Percentiles rank a stretch among this genome's conserved stretches.
phyloP scores from a whole-genome alignment of 148 eudicot species.

The Silene uniflora region DNA sequence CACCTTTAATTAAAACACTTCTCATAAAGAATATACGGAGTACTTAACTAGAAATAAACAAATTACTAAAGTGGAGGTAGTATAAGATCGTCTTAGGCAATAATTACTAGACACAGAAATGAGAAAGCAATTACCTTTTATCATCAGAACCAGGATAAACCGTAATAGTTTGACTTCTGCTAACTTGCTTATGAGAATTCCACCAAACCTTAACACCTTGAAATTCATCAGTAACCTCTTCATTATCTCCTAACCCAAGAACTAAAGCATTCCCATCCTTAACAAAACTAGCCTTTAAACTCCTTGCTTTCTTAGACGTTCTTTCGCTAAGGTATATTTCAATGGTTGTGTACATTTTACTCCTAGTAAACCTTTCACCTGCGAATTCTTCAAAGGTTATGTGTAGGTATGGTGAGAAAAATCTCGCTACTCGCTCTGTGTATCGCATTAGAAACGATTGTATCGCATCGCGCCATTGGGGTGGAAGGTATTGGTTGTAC shows the following conservation, averaged over 20 bases:
- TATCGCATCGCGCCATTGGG: neutral
- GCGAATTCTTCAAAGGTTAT: neutral
- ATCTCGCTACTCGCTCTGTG: neutral
- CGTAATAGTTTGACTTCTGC: neutral
- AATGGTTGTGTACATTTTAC: neutral
- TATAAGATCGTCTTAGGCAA: too few relatives aligned
- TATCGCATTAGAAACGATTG: neutral
- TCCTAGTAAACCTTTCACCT: neutral
- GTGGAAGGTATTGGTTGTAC: neutral
- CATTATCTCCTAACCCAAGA: neutral
- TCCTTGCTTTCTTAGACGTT: neutral
- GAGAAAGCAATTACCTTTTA: neutral
- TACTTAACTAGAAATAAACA: too few relatives aligned
- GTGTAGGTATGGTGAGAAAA: neutral
- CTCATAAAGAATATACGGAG: too few relatives aligned
- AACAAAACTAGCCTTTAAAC: neutral
- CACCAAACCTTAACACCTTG: neutral
- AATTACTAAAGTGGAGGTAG: too few relatives aligned
- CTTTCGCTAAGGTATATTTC: neutral
- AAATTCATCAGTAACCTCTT: neutral
- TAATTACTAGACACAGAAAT: neutral
- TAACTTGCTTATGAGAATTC: neutral
- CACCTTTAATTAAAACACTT: too few relatives aligned
- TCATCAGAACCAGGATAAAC: neutral
- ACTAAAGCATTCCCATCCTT: neutral